These are phyloP conservation scores for Cyclocybe cylindracea DNA, from an alignment of 768 basidiomycete species.

Conservation along the genomic window DNA sequence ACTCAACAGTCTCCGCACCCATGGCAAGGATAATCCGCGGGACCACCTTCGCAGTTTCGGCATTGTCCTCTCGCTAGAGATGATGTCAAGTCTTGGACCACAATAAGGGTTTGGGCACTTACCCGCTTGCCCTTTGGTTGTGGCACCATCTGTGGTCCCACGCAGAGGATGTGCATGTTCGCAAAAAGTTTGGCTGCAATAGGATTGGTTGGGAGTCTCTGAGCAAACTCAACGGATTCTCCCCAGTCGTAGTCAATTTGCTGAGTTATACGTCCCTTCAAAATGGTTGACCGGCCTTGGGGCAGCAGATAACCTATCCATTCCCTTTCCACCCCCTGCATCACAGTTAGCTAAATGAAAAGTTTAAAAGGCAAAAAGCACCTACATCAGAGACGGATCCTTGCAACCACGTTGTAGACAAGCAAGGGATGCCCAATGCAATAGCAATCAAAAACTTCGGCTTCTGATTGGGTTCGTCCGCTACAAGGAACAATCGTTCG, in stretches of 20 bases:
- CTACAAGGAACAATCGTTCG: conserved; percentile 63
- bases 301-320: conserved; percentile 65
- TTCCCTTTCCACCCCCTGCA: conserved; percentile 41
- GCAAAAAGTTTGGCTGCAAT: conserved; percentile 61
- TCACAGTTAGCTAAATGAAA: neutral
- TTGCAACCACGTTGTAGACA: conserved; percentile 59
- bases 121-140: conserved; percentile 42
- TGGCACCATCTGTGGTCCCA: conserved; percentile 59
- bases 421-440: conserved; percentile 83
- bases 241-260: conserved; percentile 53
- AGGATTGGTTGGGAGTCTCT: conserved; percentile 57
- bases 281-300: conserved; percentile 53
- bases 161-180: conserved; percentile 56
- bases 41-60: conserved; percentile 45
- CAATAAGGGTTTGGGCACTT: conserved; percentile 1
- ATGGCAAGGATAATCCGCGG: conserved; percentile 74
- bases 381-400: conserved; percentile 35
- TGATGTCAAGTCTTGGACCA: neutral
- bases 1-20: conserved; percentile 75
- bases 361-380: neutral
- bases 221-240: conserved; percentile 48
- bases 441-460: conserved; percentile 82
- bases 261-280: conserved; percentile 41
- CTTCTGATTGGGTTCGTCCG: conserved; percentile 67
- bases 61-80: conserved; percentile 26